phyloP scores from a whole-genome alignment of 495 filamentous ascomycete genomes.

The Podospora fimiseda region DNA sequence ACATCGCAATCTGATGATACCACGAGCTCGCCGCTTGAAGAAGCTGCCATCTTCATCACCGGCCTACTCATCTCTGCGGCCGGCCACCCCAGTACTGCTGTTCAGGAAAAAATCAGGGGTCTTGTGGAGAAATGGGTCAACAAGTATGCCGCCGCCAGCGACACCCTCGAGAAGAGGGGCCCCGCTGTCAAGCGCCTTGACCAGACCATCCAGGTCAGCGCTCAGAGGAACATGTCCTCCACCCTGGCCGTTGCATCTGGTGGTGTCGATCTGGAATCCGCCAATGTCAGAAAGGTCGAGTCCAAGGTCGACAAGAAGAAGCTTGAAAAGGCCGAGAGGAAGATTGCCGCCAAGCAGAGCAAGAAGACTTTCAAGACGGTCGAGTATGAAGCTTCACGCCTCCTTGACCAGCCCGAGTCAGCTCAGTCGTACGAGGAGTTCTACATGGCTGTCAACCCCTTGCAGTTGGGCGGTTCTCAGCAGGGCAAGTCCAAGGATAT shows the following conservation, averaged over 20 bases:
- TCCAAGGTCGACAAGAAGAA: constrained; percentile 98
- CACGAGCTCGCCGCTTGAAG: constrained; percentile 65
- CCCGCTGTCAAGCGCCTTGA: constrained; percentile 80
- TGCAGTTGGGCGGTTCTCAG: constrained; percentile 68
- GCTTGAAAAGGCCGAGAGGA: constrained; percentile 96
- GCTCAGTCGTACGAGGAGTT: constrained; percentile 98
- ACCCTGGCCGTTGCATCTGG: constrained; percentile 82
- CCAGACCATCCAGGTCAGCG: constrained; percentile 90
- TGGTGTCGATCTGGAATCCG: constrained; percentile 86
- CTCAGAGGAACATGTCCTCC: constrained; percentile 90
- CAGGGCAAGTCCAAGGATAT: constrained; percentile 96
- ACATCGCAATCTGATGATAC: constrained; percentile 71
- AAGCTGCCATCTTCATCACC: constrained; percentile 77
- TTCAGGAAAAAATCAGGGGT: constrained; percentile 68
- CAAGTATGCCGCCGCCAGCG: constrained; percentile 65
- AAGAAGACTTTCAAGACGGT: constrained; percentile 98
- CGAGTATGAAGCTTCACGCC: constrained; percentile 88
- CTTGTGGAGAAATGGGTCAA: constrained; percentile 89
- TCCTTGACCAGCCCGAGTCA: constrained; percentile 75
- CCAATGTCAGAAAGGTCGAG: constrained; percentile 86
- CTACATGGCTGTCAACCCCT: constrained; percentile 97
- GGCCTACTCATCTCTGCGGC: constrained; percentile 87
- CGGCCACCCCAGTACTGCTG: constrained; percentile 59
- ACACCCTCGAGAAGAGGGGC: constrained; percentile 50
- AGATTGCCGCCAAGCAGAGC: constrained; percentile 97